These are phyloP conservation scores for Dactylellina sp. DNA, from an alignment of 2,329 filamentous ascomycete species.

Conservation along the genomic window DNA sequence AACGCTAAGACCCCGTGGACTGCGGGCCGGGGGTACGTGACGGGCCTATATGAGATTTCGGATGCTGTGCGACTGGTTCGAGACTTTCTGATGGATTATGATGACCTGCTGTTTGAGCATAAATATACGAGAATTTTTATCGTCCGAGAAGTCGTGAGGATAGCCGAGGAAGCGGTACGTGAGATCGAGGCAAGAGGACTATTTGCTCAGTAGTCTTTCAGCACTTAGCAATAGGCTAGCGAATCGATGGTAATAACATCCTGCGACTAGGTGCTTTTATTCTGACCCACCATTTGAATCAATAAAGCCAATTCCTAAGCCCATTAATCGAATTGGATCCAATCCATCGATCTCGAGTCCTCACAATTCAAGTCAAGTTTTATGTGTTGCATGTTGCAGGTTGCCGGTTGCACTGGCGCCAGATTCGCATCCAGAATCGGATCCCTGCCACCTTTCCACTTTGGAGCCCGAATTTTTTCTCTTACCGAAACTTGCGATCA, in stretches of 20 bases:
- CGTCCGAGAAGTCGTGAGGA: conserved; percentile 1
- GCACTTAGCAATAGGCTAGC: too few species aligned
- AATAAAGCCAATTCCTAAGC: too few species aligned
- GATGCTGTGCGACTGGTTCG: conserved; percentile 25
- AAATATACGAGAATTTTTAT: conserved; percentile 22
- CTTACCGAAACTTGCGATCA: conserved; percentile 19
- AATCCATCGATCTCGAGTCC: too few species aligned
- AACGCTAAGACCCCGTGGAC: conserved; percentile 30
- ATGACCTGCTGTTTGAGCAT: conserved; percentile 9
- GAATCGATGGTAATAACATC: too few species aligned
- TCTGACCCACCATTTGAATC: too few species aligned
- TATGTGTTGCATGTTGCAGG: not conserved
- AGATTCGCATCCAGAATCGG: conserved; percentile 5
- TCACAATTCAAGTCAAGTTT: too few species aligned
- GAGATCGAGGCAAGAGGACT: conserved; percentile 11
- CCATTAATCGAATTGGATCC: too few species aligned
- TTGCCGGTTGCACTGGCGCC: conserved; percentile 16
- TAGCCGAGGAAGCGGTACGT: conserved; percentile 16
- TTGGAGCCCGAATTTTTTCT: conserved; percentile 36
- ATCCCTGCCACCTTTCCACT: conserved; percentile 34
- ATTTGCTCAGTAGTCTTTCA: not conserved
- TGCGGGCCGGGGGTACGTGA: conserved; percentile 34
- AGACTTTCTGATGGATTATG: conserved; percentile 25
- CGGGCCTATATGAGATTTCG: conserved; percentile 30
- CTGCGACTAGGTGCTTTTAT: too few species aligned